These are phyloP conservation scores for Cardamine resedifolia DNA, from an alignment of 345 rosid genomes.

Conservation along the genomic window DNA sequence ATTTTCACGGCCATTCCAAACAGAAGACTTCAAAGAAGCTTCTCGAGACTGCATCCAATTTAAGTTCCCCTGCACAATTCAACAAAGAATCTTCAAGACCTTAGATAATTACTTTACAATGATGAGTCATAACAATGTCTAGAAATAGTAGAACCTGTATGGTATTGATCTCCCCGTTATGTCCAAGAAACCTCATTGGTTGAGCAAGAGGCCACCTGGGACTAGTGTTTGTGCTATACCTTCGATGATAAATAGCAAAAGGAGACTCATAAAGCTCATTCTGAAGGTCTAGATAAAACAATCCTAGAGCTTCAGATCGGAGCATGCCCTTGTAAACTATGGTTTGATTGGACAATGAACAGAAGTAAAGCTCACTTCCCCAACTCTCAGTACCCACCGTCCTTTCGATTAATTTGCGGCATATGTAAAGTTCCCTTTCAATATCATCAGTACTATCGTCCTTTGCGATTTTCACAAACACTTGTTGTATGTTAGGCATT, in stretches of 20 bases:
- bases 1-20: slow-evolving; percentile 94
- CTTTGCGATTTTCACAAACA: slow-evolving; percentile 80
- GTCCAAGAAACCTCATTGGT: slow-evolving; percentile 99
- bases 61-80: slow-evolving; percentile 76
- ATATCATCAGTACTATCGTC: slow-evolving; percentile 87
- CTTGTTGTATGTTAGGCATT: slow-evolving; percentile 93
- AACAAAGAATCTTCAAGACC: not conserved
- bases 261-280: slow-evolving; percentile 72
- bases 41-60: slow-evolving; percentile 99
- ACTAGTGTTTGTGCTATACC: slow-evolving; percentile 97
- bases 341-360: slow-evolving; percentile 94
- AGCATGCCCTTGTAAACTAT: slow-evolving; percentile 99
- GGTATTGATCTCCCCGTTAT: slow-evolving; percentile 98
- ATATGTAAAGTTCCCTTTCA: slow-evolving; percentile 91
- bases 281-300: slow-evolving; percentile 85
- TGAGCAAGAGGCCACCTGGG: slow-evolving; percentile 99
- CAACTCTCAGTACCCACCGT: slow-evolving; percentile 59
- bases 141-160: slow-evolving; percentile 63
- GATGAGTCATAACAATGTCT: not conserved
- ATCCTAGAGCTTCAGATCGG: slow-evolving; percentile 90
- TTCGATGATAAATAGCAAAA: slow-evolving; percentile 92
- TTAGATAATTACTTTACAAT: not conserved
- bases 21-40: slow-evolving; percentile 79
- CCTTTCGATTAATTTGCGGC: slow-evolving; percentile 85
- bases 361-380: slow-evolving; percentile 88